These are phyloP conservation scores for Eimeria maxima DNA, from an alignment of 169 alveolate species.

Conservation along the genomic window DNA sequence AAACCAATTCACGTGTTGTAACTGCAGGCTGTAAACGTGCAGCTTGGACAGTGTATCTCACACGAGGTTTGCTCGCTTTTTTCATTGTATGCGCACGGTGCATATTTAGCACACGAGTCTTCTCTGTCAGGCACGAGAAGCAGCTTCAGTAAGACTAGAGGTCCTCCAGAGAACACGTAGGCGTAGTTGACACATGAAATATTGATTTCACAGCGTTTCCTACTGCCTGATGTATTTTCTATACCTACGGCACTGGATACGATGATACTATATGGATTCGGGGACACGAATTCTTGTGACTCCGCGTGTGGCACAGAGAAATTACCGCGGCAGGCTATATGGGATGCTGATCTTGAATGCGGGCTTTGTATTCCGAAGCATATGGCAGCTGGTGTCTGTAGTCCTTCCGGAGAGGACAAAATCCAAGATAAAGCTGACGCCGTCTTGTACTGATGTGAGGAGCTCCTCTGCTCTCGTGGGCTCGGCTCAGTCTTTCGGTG, in stretches of 20 bases:
- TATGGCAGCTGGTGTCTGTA: constrained; percentile 88
- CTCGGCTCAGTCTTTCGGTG: background rate
- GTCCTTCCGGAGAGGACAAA: constrained; percentile 86
- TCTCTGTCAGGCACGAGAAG: background rate
- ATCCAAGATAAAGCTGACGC: constrained; percentile 64
- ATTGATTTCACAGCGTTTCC: background rate
- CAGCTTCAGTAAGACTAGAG: background rate
- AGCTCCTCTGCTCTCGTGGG: background rate
- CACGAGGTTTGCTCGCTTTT: background rate
- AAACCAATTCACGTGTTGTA: background rate
- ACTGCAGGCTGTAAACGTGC: background rate
- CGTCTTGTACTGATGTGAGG: constrained; percentile 68
- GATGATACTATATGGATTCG: too few relatives aligned
- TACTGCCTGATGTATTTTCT: background rate
- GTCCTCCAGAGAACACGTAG: background rate
- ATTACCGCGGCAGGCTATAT: constrained; percentile 87
- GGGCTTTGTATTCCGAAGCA: constrained; percentile 86
- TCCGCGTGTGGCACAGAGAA: constrained; percentile 83
- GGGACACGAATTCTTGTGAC: background rate
- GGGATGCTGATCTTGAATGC: constrained; percentile 87
- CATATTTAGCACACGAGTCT: background rate
- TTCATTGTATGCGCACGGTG: background rate
- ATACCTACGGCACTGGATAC: background rate
- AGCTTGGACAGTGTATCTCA: background rate
- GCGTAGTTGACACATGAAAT: background rate